Percentiles rank a stretch among this genome's conserved stretches.
Evolutionary conservation across 2,329 filamentous ascomycete species (phyloP).

Genomic region (Pezicula carpinea): DNA sequence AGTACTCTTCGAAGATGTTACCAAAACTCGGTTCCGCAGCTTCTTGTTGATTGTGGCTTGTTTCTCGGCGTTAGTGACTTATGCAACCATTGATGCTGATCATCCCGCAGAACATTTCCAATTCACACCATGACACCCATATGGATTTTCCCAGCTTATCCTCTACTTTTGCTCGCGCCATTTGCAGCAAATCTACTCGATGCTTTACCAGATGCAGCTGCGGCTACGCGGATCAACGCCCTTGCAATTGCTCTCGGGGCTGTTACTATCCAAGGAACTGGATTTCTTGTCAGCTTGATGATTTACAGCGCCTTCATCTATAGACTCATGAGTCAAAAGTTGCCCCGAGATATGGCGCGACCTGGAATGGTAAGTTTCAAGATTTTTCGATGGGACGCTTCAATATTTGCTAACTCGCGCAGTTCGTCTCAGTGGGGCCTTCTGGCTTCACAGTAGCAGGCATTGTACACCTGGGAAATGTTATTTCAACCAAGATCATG

Average conservation of each 20-base stretch:
- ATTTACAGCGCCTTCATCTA: slow-evolving; percentile 83
- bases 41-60: slow-evolving; percentile 12
- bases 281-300: slow-evolving; percentile 62
- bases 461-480: slow-evolving; percentile 35
- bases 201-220: slow-evolving; percentile 15
- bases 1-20: too few species aligned
- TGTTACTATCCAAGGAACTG: slow-evolving; percentile 48
- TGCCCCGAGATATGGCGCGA: slow-evolving; percentile 69
- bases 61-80: neutral
- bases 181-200: slow-evolving; percentile 55
- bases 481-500: slow-evolving; percentile 31
- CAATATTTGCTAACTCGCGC: slow-evolving; percentile 4
- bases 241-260: slow-evolving; percentile 45
- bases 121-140: slow-evolving; percentile 83
- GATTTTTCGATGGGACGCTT: neutral
- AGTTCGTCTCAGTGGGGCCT: slow-evolving; percentile 79
- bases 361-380: slow-evolving; percentile 61
- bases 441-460: slow-evolving; percentile 55
- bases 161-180: slow-evolving; percentile 70
- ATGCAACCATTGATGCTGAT: neutral
- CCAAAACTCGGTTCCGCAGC: neutral
- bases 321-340: slow-evolving; percentile 81
- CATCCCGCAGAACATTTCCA: slow-evolving; percentile 42
- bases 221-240: slow-evolving; percentile 37
- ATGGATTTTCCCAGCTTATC: slow-evolving; percentile 85